Conservation (phyloP, 306 rosid species). For the Luffa aegyptiaca region DNA sequence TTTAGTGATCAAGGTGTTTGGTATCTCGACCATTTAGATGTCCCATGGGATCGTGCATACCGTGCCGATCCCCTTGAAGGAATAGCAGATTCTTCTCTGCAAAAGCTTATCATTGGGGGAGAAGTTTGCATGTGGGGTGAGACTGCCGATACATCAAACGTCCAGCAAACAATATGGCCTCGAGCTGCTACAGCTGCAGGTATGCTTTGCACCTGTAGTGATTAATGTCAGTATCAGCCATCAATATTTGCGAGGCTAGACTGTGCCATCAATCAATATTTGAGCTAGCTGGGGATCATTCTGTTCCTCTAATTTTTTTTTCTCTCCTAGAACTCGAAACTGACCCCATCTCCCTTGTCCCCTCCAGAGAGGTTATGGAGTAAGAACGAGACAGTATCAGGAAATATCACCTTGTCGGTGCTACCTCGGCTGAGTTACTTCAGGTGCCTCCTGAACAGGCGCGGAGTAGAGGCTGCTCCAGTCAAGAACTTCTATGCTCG, state of each 20-base stretch:
- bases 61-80: constrained; percentile 81
- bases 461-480: constrained; percentile 87
- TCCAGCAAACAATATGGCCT: constrained; percentile 97
- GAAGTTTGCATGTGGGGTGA: constrained; percentile 99
- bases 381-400: constrained; percentile 29
- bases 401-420: constrained; percentile 30
- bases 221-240: background rate
- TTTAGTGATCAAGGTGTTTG: constrained; percentile 92
- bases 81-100: constrained; percentile 38
- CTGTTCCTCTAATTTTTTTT: background rate
- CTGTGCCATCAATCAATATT: background rate
- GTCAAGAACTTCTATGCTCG: constrained; percentile 55
- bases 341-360: constrained; percentile 4
- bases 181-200: constrained; percentile 99
- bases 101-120: constrained; percentile 83
- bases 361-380: constrained; percentile 82
- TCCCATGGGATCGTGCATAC: constrained; percentile 67
- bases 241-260: background rate
- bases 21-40: constrained; percentile 97
- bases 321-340: background rate
- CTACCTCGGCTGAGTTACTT: constrained; percentile 64
- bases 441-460: constrained; percentile 69
- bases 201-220: constrained; percentile 18
- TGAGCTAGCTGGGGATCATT: background rate
- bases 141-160: constrained; percentile 70